Conservation (phyloP, 2,329 filamentous ascomycete species). For the Aspergillus sp. region DNA sequence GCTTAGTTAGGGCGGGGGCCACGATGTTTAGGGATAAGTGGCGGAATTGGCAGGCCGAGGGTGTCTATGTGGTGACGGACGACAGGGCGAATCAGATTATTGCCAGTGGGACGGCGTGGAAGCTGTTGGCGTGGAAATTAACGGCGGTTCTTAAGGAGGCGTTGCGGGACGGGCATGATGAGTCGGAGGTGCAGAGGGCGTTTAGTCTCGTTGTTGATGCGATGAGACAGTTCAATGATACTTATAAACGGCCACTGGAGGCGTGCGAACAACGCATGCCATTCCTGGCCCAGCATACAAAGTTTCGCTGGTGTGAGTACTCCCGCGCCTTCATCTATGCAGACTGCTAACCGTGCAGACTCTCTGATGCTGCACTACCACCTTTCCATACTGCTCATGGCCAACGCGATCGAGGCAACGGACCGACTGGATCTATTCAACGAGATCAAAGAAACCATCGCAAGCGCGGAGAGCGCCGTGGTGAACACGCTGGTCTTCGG, state of each 20-base stretch:
- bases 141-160: slow-evolving; percentile 33
- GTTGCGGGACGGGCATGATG: slow-evolving; percentile 31
- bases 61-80: slow-evolving; percentile 26
- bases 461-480: slow-evolving; percentile 26
- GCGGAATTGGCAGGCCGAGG: slow-evolving; percentile 24
- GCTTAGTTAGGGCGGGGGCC: slow-evolving; percentile 25
- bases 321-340: not conserved
- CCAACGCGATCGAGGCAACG: slow-evolving; percentile 28
- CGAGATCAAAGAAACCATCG: slow-evolving; percentile 20
- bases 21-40: slow-evolving; percentile 29
- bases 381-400: slow-evolving; percentile 28
- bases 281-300: slow-evolving; percentile 30
- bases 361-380: slow-evolving; percentile 31
- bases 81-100: slow-evolving; percentile 27
- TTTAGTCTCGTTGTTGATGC: slow-evolving; percentile 27
- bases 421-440: slow-evolving; percentile 26
- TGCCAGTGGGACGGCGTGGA: slow-evolving; percentile 27
- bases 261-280: slow-evolving; percentile 30
- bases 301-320: slow-evolving; percentile 33
- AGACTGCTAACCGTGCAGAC: slow-evolving; percentile 10
- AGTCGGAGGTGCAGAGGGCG: slow-evolving; percentile 26
- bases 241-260: slow-evolving; percentile 26
- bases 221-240: slow-evolving; percentile 28
- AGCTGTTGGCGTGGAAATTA: slow-evolving; percentile 31
- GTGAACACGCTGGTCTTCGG: slow-evolving; percentile 30